Evolutionary conservation across 345 rosid species (phyloP).

Genomic region (Citrus glauca): DNA sequence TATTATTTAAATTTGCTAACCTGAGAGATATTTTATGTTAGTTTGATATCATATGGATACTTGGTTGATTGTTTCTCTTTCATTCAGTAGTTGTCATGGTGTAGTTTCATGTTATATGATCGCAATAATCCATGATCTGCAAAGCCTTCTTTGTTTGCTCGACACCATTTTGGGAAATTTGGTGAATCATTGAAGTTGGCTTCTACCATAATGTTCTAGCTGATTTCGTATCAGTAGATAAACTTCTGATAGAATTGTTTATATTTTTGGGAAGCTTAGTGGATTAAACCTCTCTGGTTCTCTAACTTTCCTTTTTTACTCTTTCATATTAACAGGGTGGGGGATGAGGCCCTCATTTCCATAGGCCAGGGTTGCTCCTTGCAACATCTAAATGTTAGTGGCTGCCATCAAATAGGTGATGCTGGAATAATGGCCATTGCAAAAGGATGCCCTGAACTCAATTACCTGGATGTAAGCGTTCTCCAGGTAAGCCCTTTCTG

Average conservation of each 20-base stretch:
- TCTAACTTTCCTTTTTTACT: neutral
- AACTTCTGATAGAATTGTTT: neutral
- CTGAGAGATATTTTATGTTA: neutral
- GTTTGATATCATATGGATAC: neutral
- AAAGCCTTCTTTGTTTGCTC: neutral
- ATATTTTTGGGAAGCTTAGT: neutral
- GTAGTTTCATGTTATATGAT: neutral
- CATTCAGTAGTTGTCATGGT: neutral
- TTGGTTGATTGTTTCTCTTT: neutral
- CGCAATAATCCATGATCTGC: neutral
- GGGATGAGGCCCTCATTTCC: slow-evolving; percentile 74
- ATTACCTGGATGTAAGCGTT: slow-evolving; percentile 74
- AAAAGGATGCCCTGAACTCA: slow-evolving; percentile 76
- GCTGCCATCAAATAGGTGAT: slow-evolving; percentile 83
- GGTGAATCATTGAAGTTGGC: neutral
- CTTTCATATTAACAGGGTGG: slow-evolving; percentile 46
- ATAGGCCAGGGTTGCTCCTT: slow-evolving; percentile 75
- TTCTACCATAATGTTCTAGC: neutral
- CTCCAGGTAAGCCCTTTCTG: slow-evolving; percentile 55
- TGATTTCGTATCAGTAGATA: neutral
- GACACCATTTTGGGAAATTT: neutral
- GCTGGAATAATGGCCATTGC: slow-evolving; percentile 81
- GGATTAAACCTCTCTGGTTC: neutral
- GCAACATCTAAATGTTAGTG: slow-evolving; percentile 73
- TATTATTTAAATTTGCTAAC: neutral